Evolutionary conservation across 495 filamentous ascomycete genomes (phyloP), one percentile per base, ranked within the genome.

Genomic region (Patellaria atrata): DNA sequence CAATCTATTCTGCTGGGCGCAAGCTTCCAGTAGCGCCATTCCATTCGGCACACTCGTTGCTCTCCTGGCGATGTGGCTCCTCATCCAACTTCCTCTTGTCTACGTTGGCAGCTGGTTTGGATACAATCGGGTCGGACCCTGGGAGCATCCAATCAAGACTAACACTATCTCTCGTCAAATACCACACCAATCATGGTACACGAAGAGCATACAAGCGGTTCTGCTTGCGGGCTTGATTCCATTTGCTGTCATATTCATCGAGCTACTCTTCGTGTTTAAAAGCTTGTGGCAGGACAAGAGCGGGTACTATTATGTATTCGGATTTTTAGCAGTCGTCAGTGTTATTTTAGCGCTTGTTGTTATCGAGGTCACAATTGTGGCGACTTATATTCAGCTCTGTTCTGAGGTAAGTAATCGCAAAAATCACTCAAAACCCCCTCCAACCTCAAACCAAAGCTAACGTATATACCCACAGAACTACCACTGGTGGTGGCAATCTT

Each of bases 401-500:
- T 61, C 72, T 8, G 86, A 81, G 60, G 70, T 70, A 60, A 51
- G 61, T 40, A 17, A 18, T 7, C 19, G n/a, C n/a, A n/a, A n/a
- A n/a, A n/a, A n/a, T n/a, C n/a, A n/a, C n/a, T n/a, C n/a, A n/a
- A n/a, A n/a, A n/a, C 42, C 5, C 21, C 22, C 32, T 17, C 20
- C 15, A 19, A 9, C 31, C 11, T 27, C 12, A 16, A n/a, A 13
- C 11, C 16, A 18, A 15, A 9, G 16, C 37, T 38, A 33, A 28
- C 25, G 13, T n/a, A 35, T 7, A 29, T n/a, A n/a, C n/a, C n/a
- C 10, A 28, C 37, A 85, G 74, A 87, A 93, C 53, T 83, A 92
- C 56, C 69, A 89, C 53, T 94, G 86, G 86, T 91, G 82, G 82
- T 93, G 84, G 84, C 79, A 83, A 51, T 82, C 78, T 43, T 89